Base-by-base conservation (phyloP, 345 rosid genomes). In the Eutrema heterophyllum region DNA sequence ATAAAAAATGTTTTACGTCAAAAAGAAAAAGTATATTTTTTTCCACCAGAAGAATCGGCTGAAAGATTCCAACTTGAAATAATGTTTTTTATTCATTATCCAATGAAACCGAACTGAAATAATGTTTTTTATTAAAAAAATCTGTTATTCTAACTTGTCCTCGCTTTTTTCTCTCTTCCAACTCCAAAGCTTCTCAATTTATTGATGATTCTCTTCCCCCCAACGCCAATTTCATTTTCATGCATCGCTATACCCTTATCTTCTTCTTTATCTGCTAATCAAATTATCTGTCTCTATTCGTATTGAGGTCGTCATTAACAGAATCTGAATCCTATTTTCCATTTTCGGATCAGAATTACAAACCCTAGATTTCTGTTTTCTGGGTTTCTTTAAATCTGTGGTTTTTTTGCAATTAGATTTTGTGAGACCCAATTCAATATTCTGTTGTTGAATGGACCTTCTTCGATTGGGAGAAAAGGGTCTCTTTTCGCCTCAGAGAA, bases 371-470 rank as follows among this genome's bases (percentile, higher is more conserved):
- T 44, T 50, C n/a, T 52, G 1, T 56, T 16, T 41, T 15, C 15
- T 35, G 33, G 21, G 13, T 51, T n/a, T 26, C 39, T 1, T 11
- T 2, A 29, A 72, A 53, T n/a, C 21, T 52, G 1, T 43, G 62
- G 24, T 45, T 24, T 33, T 18, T 36, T 24, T 32, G 18, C 41
- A 41, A 45, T 57, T 67, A 38, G 27, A 40, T 53, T 40, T 13
- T 1, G 21, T 27, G 24, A 51, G 69, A 41, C 33, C 62, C 21
- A 7, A n/a, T 29, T 55, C 3, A 29, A 1, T 41, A 4, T 24
- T 41, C 2, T 55, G 6, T 46, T 62, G 30, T 32, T 59, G 63
- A 51, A 93, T 88, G 97, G 90, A 84, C 76, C 78, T 79, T 75
- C 33, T 45, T 69, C 82, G 71, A 59, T 71, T 86, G 70, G 79